These are phyloP conservation scores for Prunus mira DNA, from an alignment of 306 rosid genomes.

Conservation along the genomic window DNA sequence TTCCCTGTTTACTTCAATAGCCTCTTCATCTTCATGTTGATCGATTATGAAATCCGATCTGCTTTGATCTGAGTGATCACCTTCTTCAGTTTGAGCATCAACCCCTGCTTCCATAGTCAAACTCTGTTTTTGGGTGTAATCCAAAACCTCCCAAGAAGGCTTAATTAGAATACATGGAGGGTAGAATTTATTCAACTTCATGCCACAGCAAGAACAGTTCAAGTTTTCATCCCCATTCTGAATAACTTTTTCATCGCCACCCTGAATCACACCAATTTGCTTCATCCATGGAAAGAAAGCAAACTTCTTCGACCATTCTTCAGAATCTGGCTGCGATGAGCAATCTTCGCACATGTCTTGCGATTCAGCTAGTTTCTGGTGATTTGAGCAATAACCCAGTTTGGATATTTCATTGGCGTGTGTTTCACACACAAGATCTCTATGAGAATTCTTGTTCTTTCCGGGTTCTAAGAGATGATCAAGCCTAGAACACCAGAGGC, in stretches of 20 bases:
- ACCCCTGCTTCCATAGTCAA: conserved; percentile 36
- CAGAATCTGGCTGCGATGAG: conserved; percentile 41
- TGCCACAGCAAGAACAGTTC: conserved; percentile 81
- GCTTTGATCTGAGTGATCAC: conserved; percentile 45
- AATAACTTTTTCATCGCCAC: conserved; percentile 25
- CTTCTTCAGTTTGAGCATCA: conserved; percentile 41
- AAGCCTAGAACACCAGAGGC: conserved; percentile 82
- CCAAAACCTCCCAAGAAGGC: conserved; percentile 67
- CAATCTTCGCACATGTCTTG: conserved; percentile 81
- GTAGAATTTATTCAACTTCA: conserved; percentile 44
- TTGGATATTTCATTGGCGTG: conserved; percentile 81
- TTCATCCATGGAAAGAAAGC: conserved; percentile 72
- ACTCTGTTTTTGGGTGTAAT: conserved; percentile 44
- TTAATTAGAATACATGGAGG: conserved; percentile 66
- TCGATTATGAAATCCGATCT: conserved; percentile 47
- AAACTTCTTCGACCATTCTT: conserved; percentile 46
- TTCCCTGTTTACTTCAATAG: conserved; percentile 43
- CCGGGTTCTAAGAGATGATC: conserved; percentile 72
- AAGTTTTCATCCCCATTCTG: conserved; percentile 42
- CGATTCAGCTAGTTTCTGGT: conserved; percentile 60
- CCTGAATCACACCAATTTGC: conserved; percentile 47
- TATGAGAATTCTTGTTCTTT: conserved; percentile 32
- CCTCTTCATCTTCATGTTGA: conserved; percentile 40
- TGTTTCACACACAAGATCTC: conserved; percentile 82
- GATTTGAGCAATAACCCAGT: conserved; percentile 65